Percentiles rank a stretch among this genome's conserved stretches.
These are phyloP conservation scores for Phaffomyces antillensis DNA, from an alignment of 805 yeast species.

Conservation along the genomic window DNA sequence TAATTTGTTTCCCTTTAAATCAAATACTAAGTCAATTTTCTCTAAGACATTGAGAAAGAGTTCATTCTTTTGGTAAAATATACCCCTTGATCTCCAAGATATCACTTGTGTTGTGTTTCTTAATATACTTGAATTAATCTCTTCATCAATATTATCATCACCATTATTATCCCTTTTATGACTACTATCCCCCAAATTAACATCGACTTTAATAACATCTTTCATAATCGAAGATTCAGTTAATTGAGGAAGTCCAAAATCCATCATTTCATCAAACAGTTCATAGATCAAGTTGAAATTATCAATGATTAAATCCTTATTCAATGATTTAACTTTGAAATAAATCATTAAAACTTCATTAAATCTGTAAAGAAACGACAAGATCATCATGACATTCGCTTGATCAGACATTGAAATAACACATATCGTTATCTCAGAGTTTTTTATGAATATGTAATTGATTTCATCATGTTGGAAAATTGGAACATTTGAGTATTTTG, in stretches of 20 bases:
- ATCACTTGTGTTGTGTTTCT: slow-evolving; percentile 72
- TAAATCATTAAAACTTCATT: slow-evolving; percentile 39
- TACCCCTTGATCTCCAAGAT: slow-evolving; percentile 92
- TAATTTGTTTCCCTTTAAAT: slow-evolving; percentile 43
- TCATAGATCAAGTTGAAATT: slow-evolving; percentile 73
- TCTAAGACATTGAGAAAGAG: slow-evolving; percentile 84
- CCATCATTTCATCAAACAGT: slow-evolving; percentile 76
- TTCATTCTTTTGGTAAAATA: slow-evolving; percentile 81
- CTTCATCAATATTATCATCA: slow-evolving; percentile 9
- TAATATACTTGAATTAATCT: slow-evolving; percentile 61
- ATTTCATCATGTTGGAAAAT: slow-evolving; percentile 32
- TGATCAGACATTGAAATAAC: slow-evolving; percentile 21
- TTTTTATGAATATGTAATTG: slow-evolving; percentile 47
- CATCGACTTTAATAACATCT: slow-evolving; percentile 65
- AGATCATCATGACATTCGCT: slow-evolving; percentile 47
- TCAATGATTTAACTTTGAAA: slow-evolving; percentile 33
- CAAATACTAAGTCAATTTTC: slow-evolving; percentile 60
- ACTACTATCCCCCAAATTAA: slow-evolving; percentile 23
- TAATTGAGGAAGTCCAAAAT: slow-evolving; percentile 78
- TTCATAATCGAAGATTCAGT: slow-evolving; percentile 73
- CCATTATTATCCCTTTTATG: background rate
- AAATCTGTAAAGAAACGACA: slow-evolving; percentile 48
- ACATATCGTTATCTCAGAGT: slow-evolving; percentile 36
- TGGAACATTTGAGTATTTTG: background rate
- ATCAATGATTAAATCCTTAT: slow-evolving; percentile 58